A percentile compares a stretch with the other conserved stretches of the same genome.
phyloP scores from a whole-genome alignment of 2,329 filamentous ascomycete species.

The Fusarium dlaminii region DNA sequence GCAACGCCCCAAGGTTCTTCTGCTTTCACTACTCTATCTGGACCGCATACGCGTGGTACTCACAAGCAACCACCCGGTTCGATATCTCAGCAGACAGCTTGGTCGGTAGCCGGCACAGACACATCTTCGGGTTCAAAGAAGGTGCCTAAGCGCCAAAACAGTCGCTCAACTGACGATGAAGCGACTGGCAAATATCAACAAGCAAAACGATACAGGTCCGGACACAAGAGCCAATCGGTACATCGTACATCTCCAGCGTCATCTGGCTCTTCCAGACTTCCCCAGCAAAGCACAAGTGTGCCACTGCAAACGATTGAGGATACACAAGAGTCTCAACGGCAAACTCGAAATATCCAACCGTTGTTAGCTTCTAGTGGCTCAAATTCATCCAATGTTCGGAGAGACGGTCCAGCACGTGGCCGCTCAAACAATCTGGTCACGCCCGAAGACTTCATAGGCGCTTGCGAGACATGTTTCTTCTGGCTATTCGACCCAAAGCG shows the following conservation, averaged over 20 bases:
- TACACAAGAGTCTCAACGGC: neutral
- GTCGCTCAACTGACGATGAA: conserved; percentile 25
- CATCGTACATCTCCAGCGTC: neutral
- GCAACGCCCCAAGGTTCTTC: neutral
- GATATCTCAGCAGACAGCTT: neutral
- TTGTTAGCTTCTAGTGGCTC: neutral
- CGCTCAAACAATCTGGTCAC: neutral
- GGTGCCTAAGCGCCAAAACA: conserved; percentile 28
- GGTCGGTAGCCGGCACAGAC: conserved; percentile 5
- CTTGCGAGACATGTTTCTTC: conserved; percentile 27
- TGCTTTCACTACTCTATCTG: neutral
- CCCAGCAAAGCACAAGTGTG: neutral
- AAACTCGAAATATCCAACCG: neutral
- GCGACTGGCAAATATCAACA: neutral
- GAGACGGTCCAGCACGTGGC: neutral
- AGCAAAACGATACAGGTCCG: conserved; percentile 5
- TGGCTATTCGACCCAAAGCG: conserved; percentile 8
- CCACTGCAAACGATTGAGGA: neutral
- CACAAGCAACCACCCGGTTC: neutral
- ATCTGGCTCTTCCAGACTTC: neutral
- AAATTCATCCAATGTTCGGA: neutral
- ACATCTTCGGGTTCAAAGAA: conserved; percentile 12
- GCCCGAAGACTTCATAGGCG: conserved; percentile 1
- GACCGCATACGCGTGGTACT: conserved; percentile 1
- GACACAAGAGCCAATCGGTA: neutral